Evolutionary conservation across 768 basidiomycete species (phyloP).

Genomic region (Leccinum barrowsii): DNA sequence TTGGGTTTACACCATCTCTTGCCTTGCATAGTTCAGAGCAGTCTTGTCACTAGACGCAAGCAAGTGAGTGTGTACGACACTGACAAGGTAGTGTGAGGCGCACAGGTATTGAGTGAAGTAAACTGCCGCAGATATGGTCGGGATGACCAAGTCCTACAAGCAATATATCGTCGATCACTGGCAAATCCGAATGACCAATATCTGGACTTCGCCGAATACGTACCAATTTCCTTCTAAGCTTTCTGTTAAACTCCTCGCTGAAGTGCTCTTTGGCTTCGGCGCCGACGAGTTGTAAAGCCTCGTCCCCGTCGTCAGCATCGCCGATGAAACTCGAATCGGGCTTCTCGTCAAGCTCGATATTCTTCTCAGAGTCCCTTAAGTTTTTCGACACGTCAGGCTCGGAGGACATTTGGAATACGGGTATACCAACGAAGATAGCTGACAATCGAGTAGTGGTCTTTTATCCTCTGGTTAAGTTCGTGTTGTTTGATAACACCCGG

Average conservation of each 20-base stretch:
- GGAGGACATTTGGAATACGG: constrained; percentile 17
- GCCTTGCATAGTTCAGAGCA: constrained; percentile 69
- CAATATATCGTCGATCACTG: not conserved
- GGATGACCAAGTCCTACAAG: constrained; percentile 48
- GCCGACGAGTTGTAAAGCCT: constrained; percentile 60
- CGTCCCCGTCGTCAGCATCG: constrained; percentile 48
- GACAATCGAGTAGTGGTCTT: not conserved
- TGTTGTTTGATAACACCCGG: constrained; percentile 5
- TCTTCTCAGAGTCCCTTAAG: constrained; percentile 15
- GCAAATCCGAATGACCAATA: not conserved
- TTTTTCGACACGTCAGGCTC: constrained; percentile 8
- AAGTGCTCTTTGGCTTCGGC: constrained; percentile 47
- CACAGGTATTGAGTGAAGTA: constrained; percentile 69
- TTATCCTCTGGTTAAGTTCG: constrained; percentile 10
- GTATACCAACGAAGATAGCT: not conserved
- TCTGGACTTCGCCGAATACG: constrained; percentile 7
- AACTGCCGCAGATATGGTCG: constrained; percentile 57
- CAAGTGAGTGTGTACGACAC: not conserved
- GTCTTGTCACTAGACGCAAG: constrained; percentile 55
- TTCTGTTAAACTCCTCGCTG: constrained; percentile 58
- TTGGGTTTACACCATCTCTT: not conserved
- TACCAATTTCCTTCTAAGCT: constrained; percentile 57
- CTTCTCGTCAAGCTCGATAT: constrained; percentile 36
- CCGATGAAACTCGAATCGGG: constrained; percentile 24
- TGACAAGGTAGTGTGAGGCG: constrained; percentile 12